phyloP scores from a whole-genome alignment of 108 stramenopile species.

The Bacterosira constricta region DNA sequence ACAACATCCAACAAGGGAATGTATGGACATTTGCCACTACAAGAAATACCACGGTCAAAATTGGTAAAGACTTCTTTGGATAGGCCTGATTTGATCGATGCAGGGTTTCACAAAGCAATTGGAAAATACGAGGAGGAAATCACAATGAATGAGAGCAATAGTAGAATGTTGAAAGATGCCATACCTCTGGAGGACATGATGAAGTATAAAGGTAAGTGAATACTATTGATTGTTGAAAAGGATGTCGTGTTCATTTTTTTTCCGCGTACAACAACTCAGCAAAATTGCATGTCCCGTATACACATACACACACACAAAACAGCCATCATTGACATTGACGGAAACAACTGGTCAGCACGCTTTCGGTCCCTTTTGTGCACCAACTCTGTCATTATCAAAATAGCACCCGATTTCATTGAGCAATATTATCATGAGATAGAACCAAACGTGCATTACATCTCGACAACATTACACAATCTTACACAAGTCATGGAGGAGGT shows the following conservation, averaged over 20 bases:
- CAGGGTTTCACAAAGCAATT: conserved; percentile 42
- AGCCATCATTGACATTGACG: conserved; percentile 64
- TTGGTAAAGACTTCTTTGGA: conserved; percentile 19
- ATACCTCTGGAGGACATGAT: conserved; percentile 47
- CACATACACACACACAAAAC: not conserved
- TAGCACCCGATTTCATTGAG: conserved; percentile 55
- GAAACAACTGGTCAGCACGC: conserved; percentile 55
- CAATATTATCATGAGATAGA: conserved; percentile 36
- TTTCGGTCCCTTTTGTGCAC: conserved; percentile 53
- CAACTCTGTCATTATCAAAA: conserved; percentile 58
- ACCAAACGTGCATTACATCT: conserved; percentile 55
- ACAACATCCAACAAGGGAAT: conserved; percentile 43
- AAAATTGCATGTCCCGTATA: too few relatives aligned
- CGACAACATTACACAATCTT: conserved; percentile 44
- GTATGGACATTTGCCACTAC: conserved; percentile 28
- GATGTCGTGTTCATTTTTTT: too few relatives aligned
- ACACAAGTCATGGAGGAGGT: conserved; percentile 29
- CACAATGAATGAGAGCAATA: not conserved
- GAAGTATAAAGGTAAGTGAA: conserved; percentile 39
- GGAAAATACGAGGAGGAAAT: conserved; percentile 23
- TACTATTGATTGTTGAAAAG: too few relatives aligned
- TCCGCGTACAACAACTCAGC: too few relatives aligned
- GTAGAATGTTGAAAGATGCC: conserved; percentile 15
- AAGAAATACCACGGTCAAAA: conserved; percentile 33
- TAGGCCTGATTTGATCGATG: conserved; percentile 42